phyloP scores from a whole-genome alignment of 306 rosid species.

The Dryas alaskensis region DNA sequence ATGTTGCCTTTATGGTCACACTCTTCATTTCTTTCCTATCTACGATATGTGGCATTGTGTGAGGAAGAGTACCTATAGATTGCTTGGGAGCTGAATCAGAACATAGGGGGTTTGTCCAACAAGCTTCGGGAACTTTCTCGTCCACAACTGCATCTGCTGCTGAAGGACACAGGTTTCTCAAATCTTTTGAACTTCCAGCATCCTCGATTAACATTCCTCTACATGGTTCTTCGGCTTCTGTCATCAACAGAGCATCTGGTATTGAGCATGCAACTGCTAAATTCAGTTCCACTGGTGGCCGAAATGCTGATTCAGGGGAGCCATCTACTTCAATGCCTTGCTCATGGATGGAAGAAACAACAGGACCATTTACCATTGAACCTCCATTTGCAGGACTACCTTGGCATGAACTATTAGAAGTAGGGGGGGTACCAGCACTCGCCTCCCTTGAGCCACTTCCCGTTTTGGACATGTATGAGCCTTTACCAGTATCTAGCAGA shows the following conservation, averaged over 20 bases:
- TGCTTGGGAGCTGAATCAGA: slow-evolving; percentile 48
- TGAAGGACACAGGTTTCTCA: slow-evolving; percentile 72
- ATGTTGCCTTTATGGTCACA: slow-evolving; percentile 66
- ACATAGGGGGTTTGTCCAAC: slow-evolving; percentile 43
- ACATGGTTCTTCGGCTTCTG: slow-evolving; percentile 62
- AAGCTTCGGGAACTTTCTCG: slow-evolving; percentile 56
- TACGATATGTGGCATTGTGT: slow-evolving; percentile 30
- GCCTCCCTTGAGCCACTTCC: slow-evolving; percentile 71
- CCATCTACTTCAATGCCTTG: slow-evolving; percentile 36
- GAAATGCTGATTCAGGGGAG: slow-evolving; percentile 50
- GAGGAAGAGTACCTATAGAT: slow-evolving; percentile 27
- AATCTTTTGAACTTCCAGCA: slow-evolving; percentile 77
- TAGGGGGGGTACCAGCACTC: slow-evolving; percentile 64
- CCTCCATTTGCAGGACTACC: slow-evolving; percentile 61
- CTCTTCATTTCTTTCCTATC: slow-evolving; percentile 47
- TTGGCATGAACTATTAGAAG: slow-evolving; percentile 75
- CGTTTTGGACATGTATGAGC: slow-evolving; percentile 39
- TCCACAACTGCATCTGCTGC: slow-evolving; percentile 61
- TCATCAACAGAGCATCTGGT: slow-evolving; percentile 27
- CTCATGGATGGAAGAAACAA: slow-evolving; percentile 38
- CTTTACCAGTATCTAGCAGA: slow-evolving; percentile 30
- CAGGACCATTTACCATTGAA: slow-evolving; percentile 37
- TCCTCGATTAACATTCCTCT: slow-evolving; percentile 64
- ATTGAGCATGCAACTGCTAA: slow-evolving; percentile 28
- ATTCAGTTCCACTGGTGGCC: slow-evolving; percentile 28